These are phyloP conservation scores for Triticum monococcum DNA, from an alignment of 176 grass and related monocot genomes.

Conservation along the genomic window DNA sequence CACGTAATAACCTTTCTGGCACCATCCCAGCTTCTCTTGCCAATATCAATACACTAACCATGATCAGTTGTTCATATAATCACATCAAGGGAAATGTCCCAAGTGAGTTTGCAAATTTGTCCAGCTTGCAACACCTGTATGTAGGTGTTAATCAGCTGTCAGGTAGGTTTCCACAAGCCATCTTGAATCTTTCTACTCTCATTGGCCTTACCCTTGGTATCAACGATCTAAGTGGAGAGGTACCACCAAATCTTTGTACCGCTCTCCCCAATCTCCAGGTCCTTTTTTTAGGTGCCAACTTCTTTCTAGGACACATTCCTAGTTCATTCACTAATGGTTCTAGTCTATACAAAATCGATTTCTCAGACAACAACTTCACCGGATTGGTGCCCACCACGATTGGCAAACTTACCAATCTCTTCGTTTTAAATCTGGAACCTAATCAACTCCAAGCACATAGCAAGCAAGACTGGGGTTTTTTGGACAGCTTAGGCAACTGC, in stretches of 20 bases:
- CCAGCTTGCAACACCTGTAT: no score
- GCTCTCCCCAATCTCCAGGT: background rate
- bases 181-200: background rate
- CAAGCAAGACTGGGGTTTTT: background rate
- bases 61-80: rapidly evolving
- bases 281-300: background rate
- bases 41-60: background rate
- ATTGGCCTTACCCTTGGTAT: rapidly evolving
- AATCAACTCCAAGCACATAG: background rate
- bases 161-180: background rate
- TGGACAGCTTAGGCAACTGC: background rate
- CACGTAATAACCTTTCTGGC: background rate
- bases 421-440: background rate
- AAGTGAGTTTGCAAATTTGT: background rate
- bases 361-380: background rate
- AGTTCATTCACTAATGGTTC: background rate
- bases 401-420: background rate
- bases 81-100: background rate
- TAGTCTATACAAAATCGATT: rapidly evolving
- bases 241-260: background rate
- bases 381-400: background rate
- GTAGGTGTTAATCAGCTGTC: rapidly evolving
- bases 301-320: background rate
- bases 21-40: background rate
- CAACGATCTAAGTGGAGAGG: background rate